Base-by-base conservation (phyloP, 257 asterid genomes). In the Linaria vulgaris region DNA sequence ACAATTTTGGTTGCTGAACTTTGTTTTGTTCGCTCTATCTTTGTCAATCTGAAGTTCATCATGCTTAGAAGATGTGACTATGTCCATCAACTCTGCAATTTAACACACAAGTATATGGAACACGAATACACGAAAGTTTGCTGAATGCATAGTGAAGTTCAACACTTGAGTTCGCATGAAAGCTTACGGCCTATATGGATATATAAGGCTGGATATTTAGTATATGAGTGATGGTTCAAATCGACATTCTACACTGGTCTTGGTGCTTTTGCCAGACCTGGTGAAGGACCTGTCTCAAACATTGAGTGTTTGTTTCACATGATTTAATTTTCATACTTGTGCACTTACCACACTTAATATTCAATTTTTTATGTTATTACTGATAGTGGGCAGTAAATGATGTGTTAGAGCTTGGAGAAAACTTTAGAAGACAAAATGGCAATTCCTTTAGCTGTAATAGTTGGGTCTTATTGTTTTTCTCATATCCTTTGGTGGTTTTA, bases 391-490 rank as follows among this genome's bases (percentile, higher is more conserved):
- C 41, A 34, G 41, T 34, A 34, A 3, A 34, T 4, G 9, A 8
- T 34, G 41, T 11, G 9, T 34, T 30, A 1, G 41, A 34, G 11
- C 41, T 34, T 4, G 10, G 41, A 34, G 34, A 48, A 68, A 25
- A 34, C 5, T 16, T 59, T 50, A 17, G 44, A 58, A 31, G 59
- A 30, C 24, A 12, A 56, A 56, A 49, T 45, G 64, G 63, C 16
- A 46, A 57, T 17, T 39, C 17, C 37, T n/a, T 3, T 8, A 7
- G 41, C 9, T 34, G 10, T 34, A 2, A 2, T 30, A 3, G 6
- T 34, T 34, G 41, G 41, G 41, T 34, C 41, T 34, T 3, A 34
- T 34, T 34, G 10, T 34, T 3, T 3, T 34, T 3, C 10, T 34
- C 6, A 34, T 4, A 34, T 4, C 41, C 9, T 34, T 6, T 7